A percentile compares a stretch with the other conserved stretches of the same genome.
These are phyloP conservation scores for Suillus discolor DNA, from an alignment of 768 basidiomycete species.

Conservation along the genomic window DNA sequence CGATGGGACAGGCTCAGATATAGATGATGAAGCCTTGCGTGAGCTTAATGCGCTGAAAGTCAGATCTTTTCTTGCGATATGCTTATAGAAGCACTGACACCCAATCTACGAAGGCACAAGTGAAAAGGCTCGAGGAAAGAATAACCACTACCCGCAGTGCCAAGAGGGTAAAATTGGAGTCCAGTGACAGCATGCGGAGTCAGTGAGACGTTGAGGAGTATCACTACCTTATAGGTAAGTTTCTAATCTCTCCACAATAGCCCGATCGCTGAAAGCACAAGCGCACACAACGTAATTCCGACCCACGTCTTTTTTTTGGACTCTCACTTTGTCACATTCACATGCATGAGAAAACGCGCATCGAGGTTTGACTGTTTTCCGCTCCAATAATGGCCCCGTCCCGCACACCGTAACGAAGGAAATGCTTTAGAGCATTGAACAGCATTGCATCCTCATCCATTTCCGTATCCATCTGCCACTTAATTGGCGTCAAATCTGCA, in stretches of 20 bases:
- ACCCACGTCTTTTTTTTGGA: not conserved
- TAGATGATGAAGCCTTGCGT: constrained; percentile 5
- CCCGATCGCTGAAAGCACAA: not conserved
- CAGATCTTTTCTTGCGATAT: constrained; percentile 9
- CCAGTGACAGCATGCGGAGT: constrained; percentile 20
- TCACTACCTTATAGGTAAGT: constrained; percentile 1
- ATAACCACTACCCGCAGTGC: constrained; percentile 9
- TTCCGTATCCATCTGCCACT: not conserved
- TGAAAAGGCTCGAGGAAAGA: constrained; percentile 12
- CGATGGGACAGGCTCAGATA: not conserved
- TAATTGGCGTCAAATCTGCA: not conserved
- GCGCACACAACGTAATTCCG: not conserved
- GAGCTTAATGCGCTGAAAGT: constrained; percentile 10
- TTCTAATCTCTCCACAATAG: not conserved
- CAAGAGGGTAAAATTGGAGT: constrained; percentile 15
- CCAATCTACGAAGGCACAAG: constrained; percentile 2
- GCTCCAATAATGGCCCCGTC: not conserved
- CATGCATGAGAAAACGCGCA: not conserved
- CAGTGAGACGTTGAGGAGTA: constrained; percentile 27
- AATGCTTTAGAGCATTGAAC: not conserved
- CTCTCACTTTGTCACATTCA: not conserved
- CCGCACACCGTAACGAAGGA: not conserved
- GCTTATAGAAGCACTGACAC: constrained; percentile 18
- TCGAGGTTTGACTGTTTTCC: not conserved
- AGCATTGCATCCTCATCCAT: not conserved